A percentile compares a stretch with the other conserved stretches of the same genome.
Evolutionary conservation across 306 rosid species (phyloP).

Genomic region (Rosa lucieae): DNA sequence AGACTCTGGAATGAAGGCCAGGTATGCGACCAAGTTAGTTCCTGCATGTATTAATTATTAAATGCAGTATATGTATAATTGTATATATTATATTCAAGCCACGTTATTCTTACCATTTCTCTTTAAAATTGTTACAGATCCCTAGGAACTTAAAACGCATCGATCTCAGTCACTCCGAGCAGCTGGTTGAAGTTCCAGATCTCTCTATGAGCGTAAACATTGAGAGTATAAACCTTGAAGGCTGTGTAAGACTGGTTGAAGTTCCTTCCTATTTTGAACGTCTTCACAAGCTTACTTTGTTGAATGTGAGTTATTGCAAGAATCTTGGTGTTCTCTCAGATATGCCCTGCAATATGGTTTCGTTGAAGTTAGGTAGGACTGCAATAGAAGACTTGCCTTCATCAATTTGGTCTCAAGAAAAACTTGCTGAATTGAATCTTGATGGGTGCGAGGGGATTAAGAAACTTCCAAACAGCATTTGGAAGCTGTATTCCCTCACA

Average conservation of each 20-base stretch:
- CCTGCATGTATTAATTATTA: not conserved
- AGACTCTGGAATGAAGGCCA: constrained; percentile 1
- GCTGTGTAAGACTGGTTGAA: not conserved
- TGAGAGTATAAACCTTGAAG: not conserved
- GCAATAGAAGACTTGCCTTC: not conserved
- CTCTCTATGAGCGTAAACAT: constrained; percentile 11
- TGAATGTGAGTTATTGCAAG: not conserved
- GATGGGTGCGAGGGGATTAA: not conserved
- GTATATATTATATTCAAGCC: not conserved
- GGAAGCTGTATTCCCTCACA: not conserved
- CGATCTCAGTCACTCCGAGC: not conserved
- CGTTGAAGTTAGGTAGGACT: not conserved
- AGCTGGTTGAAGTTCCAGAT: constrained; percentile 17
- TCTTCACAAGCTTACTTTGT: not conserved
- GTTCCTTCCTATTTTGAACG: not conserved
- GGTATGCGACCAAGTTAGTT: not conserved
- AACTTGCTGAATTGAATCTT: not conserved
- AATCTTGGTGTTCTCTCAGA: not conserved
- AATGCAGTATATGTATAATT: not conserved
- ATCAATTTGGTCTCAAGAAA: not conserved
- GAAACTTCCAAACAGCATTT: not conserved
- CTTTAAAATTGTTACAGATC: not conserved
- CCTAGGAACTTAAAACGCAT: not conserved
- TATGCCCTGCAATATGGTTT: not conserved
- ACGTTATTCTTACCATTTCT: not conserved